Percentiles rank a stretch among this genome's conserved stretches.
phyloP scores from a whole-genome alignment of 257 asterid genomes.

The Plantago major region DNA sequence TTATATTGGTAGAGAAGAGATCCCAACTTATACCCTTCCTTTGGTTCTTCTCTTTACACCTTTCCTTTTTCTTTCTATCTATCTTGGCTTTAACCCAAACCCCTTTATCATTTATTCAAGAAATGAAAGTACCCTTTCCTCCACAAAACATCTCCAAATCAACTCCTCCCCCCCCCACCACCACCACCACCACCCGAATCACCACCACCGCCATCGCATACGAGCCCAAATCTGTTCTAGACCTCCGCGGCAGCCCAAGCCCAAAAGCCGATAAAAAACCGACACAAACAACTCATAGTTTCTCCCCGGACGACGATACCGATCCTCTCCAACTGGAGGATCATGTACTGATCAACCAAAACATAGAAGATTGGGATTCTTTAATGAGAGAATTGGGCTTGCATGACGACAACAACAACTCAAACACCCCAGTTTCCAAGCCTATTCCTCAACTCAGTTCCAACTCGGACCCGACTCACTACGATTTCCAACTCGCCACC shows the following conservation, averaged over 20 bases:
- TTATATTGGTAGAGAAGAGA: constrained; percentile 2
- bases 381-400: constrained; percentile 83
- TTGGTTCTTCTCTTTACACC: not conserved
- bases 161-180: constrained; percentile 14
- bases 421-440: constrained; percentile 22
- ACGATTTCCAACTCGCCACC: constrained; percentile 38
- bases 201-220: constrained; percentile 25
- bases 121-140: constrained; percentile 87
- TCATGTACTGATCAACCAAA: constrained; percentile 54
- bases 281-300: not conserved
- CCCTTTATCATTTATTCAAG: constrained; percentile 24
- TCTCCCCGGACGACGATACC: constrained; percentile 13
- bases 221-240: constrained; percentile 87
- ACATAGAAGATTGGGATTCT: constrained; percentile 71
- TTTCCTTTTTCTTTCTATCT: constrained; percentile 12
- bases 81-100: not conserved
- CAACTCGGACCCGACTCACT: constrained; percentile 29
- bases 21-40: not conserved
- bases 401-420: constrained; percentile 40
- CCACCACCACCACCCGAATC: constrained; percentile 1
- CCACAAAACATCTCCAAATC: constrained; percentile 30
- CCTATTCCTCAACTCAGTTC: constrained; percentile 26
- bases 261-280: constrained; percentile 41
- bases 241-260: constrained; percentile 66
- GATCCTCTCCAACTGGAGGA: constrained; percentile 68